Conservation (phyloP, 768 basidiomycete genomes). For the Lenzites betulinus region DNA sequence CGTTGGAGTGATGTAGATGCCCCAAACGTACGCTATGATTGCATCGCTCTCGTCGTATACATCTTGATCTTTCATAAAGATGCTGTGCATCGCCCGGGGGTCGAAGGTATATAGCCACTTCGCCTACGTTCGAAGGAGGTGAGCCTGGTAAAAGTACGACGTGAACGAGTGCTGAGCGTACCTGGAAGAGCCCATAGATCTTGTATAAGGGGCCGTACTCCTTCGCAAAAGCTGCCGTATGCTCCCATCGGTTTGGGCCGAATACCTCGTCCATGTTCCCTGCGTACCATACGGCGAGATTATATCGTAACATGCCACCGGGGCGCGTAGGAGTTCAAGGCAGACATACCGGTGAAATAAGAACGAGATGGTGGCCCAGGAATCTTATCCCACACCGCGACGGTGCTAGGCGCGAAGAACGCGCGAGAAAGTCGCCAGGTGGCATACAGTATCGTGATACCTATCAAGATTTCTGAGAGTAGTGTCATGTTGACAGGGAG, state of each 20-base stretch:
- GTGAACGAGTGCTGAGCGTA: neutral
- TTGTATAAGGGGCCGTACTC: neutral
- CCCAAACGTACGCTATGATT: neutral
- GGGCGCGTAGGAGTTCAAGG: no score
- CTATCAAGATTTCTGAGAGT: no score
- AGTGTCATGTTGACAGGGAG: no score
- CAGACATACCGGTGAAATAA: no score
- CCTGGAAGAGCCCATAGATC: neutral
- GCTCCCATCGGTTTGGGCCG: neutral
- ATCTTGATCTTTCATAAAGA: slow-evolving; percentile 25
- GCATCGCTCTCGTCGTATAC: slow-evolving; percentile 11
- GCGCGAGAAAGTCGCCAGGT: no score
- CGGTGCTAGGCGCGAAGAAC: no score
- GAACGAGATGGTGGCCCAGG: no score
- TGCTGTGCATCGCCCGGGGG: slow-evolving; percentile 19
- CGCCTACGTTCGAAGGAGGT: neutral
- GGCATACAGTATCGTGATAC: no score
- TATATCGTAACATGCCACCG: no score
- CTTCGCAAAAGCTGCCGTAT: neutral
- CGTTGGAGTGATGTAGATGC: neutral
- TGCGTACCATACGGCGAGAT: no score
- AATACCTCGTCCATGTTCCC: neutral
- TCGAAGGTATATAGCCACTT: slow-evolving; percentile 18
- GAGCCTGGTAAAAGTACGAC: no score
- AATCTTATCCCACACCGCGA: no score